Base-by-base conservation (phyloP, 345 rosid species). In the Euclidium syriacum region DNA sequence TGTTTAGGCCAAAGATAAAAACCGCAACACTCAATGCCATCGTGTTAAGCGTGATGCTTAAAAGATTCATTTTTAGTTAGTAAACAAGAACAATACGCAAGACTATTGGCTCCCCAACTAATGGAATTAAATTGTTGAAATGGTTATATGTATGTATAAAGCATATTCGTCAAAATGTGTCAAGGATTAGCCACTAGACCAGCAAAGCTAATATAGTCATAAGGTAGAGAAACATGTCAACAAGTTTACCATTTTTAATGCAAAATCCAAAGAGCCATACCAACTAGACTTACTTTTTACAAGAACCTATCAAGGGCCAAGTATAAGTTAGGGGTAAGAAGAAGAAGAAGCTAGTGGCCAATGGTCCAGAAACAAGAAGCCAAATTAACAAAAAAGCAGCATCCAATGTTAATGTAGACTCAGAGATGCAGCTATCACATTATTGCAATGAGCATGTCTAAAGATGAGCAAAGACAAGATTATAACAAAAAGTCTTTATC, bases 291-390 rank as follows among this genome's bases (percentile, higher is more conserved):
- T 40, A 7, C 2, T 17, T 33, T 23, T 40, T 2, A 40, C 52
- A 20, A 58, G 19, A 59, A 40, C 17, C 38, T 17, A 68, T 6
- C 56, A 27, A 43, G 19, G 30, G 41, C 52, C 15, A 36, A 16
- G 38, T 49, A 25, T 27, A 49, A n/a, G 39, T 50, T 48, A n/a
- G n/a, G 49, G 38, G 68, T 63, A 50, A 29, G 40, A 67, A 68
- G 59, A 3, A 3, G 30, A 58, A 50, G 3, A 50, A 58, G 39
- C 67, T 59, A 33, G 6, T 68, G 52, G 59, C 25, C 58, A 68
- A 33, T 42, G 38, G 47, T 26, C 64, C 47, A 43, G 42, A 54
- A 30, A 59, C 65, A 32, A 59, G 17, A 68, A 68, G 53, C 54
- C 54, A 58, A 60, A 50, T 14, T 18, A 42, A 68, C 18, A 25